phyloP scores from a whole-genome alignment of 805 yeast genomes.

The Teunomyces tritomae region DNA sequence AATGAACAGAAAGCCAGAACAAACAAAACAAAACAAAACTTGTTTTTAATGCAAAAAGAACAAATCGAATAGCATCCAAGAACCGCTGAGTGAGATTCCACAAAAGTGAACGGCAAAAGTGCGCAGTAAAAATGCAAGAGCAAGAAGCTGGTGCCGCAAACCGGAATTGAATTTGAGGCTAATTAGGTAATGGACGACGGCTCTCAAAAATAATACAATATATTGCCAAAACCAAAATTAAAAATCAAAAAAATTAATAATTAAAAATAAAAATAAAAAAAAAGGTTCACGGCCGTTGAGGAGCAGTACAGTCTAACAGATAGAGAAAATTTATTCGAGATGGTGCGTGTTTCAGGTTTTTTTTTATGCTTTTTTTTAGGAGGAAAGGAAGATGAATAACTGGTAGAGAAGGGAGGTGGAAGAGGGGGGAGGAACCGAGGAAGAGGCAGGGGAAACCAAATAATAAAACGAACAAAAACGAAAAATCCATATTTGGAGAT shows the following conservation, averaged over 20 bases:
- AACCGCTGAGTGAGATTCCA: background rate
- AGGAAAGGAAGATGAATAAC: background rate
- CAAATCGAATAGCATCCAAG: background rate
- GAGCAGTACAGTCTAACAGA: background rate
- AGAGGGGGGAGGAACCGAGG: no score
- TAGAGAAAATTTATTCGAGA: background rate
- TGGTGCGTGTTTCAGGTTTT: background rate
- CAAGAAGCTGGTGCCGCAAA: background rate
- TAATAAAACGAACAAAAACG: no score
- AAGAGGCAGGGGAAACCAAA: no score
- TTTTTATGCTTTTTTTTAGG: background rate
- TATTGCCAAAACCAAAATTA: background rate
- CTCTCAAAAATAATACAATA: no score
- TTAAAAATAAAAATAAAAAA: background rate
- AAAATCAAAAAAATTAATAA: background rate
- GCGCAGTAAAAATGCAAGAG: background rate
- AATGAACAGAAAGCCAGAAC: background rate
- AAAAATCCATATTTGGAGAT: no score
- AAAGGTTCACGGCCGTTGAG: background rate
- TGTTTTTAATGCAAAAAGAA: background rate
- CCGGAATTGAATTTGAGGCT: background rate
- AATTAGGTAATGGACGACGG: background rate
- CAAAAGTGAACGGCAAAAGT: conserved; percentile 1
- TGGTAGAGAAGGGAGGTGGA: no score
- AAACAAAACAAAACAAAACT: no score